Evolutionary conservation across 2,329 filamentous ascomycete species (phyloP).

Genomic region (Fusarium clavum): DNA sequence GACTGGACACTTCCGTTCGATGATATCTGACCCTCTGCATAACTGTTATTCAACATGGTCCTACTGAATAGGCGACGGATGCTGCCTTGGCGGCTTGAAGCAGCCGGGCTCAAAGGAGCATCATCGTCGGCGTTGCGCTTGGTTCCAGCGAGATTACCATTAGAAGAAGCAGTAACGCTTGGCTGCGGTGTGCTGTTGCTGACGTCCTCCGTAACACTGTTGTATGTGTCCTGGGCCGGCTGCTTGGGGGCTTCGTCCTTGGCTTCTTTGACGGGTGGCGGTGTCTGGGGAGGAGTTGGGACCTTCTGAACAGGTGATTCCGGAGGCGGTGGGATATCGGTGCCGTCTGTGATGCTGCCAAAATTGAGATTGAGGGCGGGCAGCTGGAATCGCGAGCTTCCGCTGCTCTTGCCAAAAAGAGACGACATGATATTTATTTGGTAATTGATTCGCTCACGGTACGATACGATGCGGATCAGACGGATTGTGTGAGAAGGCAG

Average conservation of each 20-base stretch:
- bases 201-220: constrained; percentile 33
- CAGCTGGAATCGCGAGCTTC: constrained; percentile 63
- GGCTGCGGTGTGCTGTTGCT: constrained; percentile 38
- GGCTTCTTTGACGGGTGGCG: constrained; percentile 45
- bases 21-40: constrained; percentile 61
- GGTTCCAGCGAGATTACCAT: constrained; percentile 59
- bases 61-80: constrained; percentile 69
- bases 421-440: constrained; percentile 48
- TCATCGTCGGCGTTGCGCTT: constrained; percentile 66
- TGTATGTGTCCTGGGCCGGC: constrained; percentile 16
- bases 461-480: constrained; percentile 26
- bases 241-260: constrained; percentile 36
- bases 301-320: constrained; percentile 66
- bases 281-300: constrained; percentile 57
- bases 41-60: constrained; percentile 65
- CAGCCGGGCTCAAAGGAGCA: constrained; percentile 63
- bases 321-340: constrained; percentile 68
- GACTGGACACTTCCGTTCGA: constrained; percentile 51
- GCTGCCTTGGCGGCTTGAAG: constrained; percentile 65
- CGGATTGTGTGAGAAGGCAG: constrained; percentile 12
- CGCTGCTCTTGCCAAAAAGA: constrained; percentile 46
- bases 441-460: constrained; percentile 25
- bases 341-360: constrained; percentile 69
- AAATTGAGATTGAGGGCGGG: constrained; percentile 70
- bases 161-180: constrained; percentile 47